These are phyloP conservation scores for Plantago rigida DNA, from an alignment of 305 asterid genomes.

Conservation along the genomic window DNA sequence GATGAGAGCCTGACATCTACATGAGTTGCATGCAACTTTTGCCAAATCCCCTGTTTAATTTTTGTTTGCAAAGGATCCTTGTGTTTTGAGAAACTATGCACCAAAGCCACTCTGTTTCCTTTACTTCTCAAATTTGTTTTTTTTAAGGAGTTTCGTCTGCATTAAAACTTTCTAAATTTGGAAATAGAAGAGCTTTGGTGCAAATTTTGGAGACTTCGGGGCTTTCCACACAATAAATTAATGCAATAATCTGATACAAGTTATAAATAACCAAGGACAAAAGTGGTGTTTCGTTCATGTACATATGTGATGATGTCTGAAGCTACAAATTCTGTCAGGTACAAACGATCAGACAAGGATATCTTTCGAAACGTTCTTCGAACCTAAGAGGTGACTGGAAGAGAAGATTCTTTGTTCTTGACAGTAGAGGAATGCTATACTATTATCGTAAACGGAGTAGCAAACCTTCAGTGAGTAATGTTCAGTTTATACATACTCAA, in stretches of 20 bases:
- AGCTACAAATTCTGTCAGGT: conserved; percentile 56
- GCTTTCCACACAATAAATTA: too few relatives aligned
- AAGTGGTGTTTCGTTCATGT: background rate
- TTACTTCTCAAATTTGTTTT: background rate
- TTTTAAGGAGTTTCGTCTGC: background rate
- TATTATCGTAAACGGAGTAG: conserved; percentile 94
- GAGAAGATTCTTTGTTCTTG: conserved; percentile 99
- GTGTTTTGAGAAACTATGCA: background rate
- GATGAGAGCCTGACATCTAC: background rate
- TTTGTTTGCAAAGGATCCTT: background rate
- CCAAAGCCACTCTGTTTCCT: background rate
- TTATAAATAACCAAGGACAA: background rate
- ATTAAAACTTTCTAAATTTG: background rate
- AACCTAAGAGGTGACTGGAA: conserved; percentile 98
- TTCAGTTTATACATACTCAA: conserved; percentile 13
- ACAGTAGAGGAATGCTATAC: conserved; percentile 98
- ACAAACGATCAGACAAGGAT: conserved; percentile 98
- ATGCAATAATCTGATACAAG: too few relatives aligned
- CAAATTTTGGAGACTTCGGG: too few relatives aligned
- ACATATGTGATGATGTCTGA: conserved; percentile 20
- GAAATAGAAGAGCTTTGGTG: background rate
- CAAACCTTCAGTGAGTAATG: conserved; percentile 87
- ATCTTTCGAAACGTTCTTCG: conserved; percentile 93
- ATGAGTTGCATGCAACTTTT: background rate
- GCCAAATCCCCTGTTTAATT: background rate